Evolutionary conservation across 441 rosid species (phyloP).

Genomic region (Adansonia grandidieri): DNA sequence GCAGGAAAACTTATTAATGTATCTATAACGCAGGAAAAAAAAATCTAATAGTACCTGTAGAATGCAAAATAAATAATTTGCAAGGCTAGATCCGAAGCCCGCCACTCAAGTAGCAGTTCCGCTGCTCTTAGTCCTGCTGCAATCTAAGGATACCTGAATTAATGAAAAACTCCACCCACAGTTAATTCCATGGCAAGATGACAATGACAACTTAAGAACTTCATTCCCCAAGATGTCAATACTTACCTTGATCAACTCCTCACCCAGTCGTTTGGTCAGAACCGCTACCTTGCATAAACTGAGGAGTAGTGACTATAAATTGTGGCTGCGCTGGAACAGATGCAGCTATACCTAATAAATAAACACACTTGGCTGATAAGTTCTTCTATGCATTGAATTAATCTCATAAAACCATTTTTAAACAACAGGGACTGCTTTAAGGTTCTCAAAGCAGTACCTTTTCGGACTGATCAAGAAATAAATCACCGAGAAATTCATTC

Average conservation of each 20-base stretch:
- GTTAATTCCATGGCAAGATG: slow-evolving; percentile 3
- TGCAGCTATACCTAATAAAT: slow-evolving; percentile 50
- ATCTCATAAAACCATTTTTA: slow-evolving; percentile 11
- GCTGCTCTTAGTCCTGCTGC: slow-evolving; percentile 83
- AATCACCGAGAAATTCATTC: slow-evolving; percentile 8
- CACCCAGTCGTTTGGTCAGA: slow-evolving; percentile 87
- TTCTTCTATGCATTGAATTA: slow-evolving; percentile 14
- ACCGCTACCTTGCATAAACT: slow-evolving; percentile 73
- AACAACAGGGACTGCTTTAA: slow-evolving; percentile 1
- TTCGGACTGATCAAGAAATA: slow-evolving; percentile 14
- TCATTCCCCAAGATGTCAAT: background rate
- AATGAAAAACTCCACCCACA: background rate
- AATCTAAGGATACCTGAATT: slow-evolving; percentile 72
- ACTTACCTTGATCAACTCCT: slow-evolving; percentile 62
- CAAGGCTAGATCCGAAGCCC: slow-evolving; percentile 88
- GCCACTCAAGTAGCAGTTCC: slow-evolving; percentile 83
- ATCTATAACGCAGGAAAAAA: slow-evolving; percentile 1
- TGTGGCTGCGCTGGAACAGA: slow-evolving; percentile 66
- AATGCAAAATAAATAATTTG: slow-evolving; percentile 70
- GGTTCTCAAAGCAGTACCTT: background rate
- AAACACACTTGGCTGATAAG: slow-evolving; percentile 21
- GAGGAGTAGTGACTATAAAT: slow-evolving; percentile 72
- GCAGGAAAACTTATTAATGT: background rate
- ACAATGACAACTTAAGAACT: slow-evolving; percentile 4
- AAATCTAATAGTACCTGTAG: slow-evolving; percentile 63